These are phyloP conservation scores for Hymenoscyphus occultus DNA, from an alignment of 2,329 filamentous ascomycete species.

Conservation along the genomic window DNA sequence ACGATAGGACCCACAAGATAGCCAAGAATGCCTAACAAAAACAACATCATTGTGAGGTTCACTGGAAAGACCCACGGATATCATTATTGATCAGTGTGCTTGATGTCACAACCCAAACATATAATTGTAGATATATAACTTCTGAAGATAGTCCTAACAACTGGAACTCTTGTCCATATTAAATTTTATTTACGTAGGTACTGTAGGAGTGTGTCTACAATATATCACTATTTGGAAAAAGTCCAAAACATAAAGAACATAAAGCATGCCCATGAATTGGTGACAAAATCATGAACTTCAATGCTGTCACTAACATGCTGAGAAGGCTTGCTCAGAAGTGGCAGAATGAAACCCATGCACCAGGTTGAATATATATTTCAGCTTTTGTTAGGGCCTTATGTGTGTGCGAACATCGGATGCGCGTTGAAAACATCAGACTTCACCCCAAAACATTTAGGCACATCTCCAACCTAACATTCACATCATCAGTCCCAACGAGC, in stretches of 20 bases:
- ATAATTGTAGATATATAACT: no score
- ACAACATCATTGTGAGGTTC: no score
- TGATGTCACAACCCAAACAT: no score
- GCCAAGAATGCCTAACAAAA: no score
- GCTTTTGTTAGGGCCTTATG: neutral
- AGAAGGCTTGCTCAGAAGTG: neutral
- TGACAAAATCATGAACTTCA: neutral
- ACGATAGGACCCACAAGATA: no score
- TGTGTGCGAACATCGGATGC: neutral
- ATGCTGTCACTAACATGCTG: neutral
- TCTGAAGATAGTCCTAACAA: no score
- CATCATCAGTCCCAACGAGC: neutral
- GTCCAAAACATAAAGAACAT: neutral
- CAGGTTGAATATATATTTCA: neutral
- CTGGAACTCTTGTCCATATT: no score
- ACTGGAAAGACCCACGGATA: no score
- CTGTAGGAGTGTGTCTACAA: no score
- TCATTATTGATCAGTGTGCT: no score
- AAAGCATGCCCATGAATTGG: neutral
- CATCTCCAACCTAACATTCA: neutral
- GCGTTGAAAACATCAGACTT: neutral
- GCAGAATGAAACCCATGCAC: neutral
- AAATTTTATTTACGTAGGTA: no score
- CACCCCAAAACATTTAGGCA: neutral
- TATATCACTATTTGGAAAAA: neutral